phyloP scores from a whole-genome alignment of 2,329 filamentous ascomycete species.

The Diaporthe batatas region DNA sequence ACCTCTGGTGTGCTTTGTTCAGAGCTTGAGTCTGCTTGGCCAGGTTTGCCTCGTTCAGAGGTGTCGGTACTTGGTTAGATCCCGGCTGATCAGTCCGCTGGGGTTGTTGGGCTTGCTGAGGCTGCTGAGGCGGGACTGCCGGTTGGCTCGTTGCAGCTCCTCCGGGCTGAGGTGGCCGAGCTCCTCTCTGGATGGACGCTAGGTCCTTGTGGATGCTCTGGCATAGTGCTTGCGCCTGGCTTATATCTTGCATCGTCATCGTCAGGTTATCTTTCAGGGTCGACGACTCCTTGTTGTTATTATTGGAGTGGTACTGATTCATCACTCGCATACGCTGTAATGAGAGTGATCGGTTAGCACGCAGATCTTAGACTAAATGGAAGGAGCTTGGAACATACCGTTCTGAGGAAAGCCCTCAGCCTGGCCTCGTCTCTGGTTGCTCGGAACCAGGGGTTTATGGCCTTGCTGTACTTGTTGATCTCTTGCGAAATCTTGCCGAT shows the following conservation, averaged over 20 bases:
- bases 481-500: conserved; percentile 56
- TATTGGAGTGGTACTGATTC: conserved; percentile 65
- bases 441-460: conserved; percentile 62
- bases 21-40: conserved; percentile 65
- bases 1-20: conserved; percentile 61
- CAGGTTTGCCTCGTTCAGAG: conserved; percentile 61
- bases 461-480: conserved; percentile 49
- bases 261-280: conserved; percentile 64
- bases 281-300: conserved; percentile 59
- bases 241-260: conserved; percentile 64
- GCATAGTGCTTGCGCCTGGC: conserved; percentile 64
- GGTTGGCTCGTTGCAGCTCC: conserved; percentile 49
- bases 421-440: conserved; percentile 63
- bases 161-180: conserved; percentile 46
- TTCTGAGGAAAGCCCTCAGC: conserved; percentile 65
- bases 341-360: conserved; percentile 50
- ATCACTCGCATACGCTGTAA: conserved; percentile 65
- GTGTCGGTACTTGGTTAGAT: conserved; percentile 26
- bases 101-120: conserved; percentile 44
- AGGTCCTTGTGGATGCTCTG: conserved; percentile 55
- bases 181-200: conserved; percentile 42
- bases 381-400: conserved; percentile 55
- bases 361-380: neutral
- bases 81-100: conserved; percentile 42
- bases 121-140: conserved; percentile 41